Evolutionary conservation across 1,139 yeast genomes (phyloP).

Genomic region (Casaregolazyma suthepensis): DNA sequence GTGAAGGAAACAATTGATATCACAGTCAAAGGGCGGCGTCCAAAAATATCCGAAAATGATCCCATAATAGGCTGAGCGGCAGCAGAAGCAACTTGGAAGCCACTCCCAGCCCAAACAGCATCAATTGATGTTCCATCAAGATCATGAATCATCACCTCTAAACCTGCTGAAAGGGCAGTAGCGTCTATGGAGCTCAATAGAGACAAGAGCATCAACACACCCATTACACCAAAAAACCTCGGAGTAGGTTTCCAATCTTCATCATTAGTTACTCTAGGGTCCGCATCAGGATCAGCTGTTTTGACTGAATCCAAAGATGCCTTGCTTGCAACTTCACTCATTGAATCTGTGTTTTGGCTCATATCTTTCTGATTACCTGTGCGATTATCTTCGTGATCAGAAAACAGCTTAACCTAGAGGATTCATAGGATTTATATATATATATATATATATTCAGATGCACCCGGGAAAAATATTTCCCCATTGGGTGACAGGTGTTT

Average conservation of each 20-base stretch:
- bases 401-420: not conserved
- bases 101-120: slow-evolving; percentile 29
- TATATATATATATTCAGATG: not conserved
- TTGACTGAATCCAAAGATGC: not conserved
- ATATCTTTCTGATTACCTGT: not conserved
- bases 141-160: slow-evolving; percentile 23
- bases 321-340: not conserved
- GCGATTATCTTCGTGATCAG: not conserved
- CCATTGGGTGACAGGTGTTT: not conserved
- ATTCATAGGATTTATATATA: not conserved
- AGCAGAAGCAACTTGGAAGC: slow-evolving; percentile 27
- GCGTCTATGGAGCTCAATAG: slow-evolving; percentile 25
- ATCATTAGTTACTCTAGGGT: not conserved
- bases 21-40: slow-evolving; percentile 49
- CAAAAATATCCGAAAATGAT: slow-evolving; percentile 37
- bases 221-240: slow-evolving; percentile 12
- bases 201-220: slow-evolving; percentile 18
- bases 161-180: slow-evolving; percentile 25
- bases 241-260: slow-evolving; percentile 10
- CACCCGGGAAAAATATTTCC: not conserved
- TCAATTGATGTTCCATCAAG: slow-evolving; percentile 25
- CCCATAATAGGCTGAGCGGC: slow-evolving; percentile 28
- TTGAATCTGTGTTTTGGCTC: not conserved
- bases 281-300: not conserved
- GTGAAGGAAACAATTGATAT: slow-evolving; percentile 51